A percentile compares a stretch with the other conserved stretches of the same genome.
Conservation (phyloP, 805 yeast species). For the Debaryomyces hansenii region DNA sequence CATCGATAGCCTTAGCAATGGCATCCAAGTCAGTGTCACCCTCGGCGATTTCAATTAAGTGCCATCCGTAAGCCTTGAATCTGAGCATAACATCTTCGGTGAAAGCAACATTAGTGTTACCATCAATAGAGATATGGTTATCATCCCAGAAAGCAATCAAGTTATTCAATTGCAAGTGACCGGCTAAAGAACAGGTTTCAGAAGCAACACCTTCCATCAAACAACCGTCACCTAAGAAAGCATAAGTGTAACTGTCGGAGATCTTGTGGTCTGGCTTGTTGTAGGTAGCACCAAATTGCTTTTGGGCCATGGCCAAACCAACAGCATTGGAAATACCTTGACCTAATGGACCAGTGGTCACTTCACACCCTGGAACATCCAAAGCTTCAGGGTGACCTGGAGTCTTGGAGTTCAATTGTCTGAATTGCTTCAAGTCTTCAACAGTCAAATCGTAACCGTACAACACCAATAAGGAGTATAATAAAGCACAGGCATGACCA, state of each 20-base stretch:
- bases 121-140: constrained; percentile 96
- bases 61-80: constrained; percentile 94
- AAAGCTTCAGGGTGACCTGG: constrained; percentile 95
- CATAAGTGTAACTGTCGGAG: constrained; percentile 74
- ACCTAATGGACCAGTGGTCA: constrained; percentile 98
- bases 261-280: constrained; percentile 81
- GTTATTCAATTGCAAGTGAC: constrained; percentile 91
- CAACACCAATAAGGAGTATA: constrained; percentile 82
- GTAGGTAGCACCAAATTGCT: constrained; percentile 87
- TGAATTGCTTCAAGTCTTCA: constrained; percentile 86
- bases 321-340: constrained; percentile 97
- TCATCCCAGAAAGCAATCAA: constrained; percentile 95
- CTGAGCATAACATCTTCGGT: constrained; percentile 88
- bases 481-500: constrained; percentile 93
- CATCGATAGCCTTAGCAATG: constrained; percentile 70
- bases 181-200: constrained; percentile 93
- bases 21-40: constrained; percentile 79
- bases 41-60: constrained; percentile 69
- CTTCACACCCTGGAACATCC: constrained; percentile 90
- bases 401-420: constrained; percentile 86
- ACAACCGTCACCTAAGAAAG: constrained; percentile 95
- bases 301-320: constrained; percentile 94
- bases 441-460: constrained; percentile 78
- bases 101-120: constrained; percentile 84
- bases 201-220: constrained; percentile 96